Conservation (phyloP, 148 eudicot species). For the Persicaria maculosa region DNA sequence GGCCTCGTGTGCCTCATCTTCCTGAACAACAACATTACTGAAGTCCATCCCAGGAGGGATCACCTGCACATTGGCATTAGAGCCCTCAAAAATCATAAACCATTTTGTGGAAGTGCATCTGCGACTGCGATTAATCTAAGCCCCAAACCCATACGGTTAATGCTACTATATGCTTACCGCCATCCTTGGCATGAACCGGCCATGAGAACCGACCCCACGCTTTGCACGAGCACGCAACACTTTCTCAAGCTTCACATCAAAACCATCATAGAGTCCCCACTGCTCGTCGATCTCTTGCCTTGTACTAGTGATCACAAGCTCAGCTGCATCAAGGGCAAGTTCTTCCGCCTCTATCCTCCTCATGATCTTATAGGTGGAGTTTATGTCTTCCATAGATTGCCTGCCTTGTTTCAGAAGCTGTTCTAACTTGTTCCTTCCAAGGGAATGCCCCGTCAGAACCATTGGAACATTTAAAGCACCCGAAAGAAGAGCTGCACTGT, state of each 20-base stretch:
- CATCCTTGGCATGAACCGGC: slow-evolving; percentile 79
- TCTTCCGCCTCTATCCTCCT: slow-evolving; percentile 82
- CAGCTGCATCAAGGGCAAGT: slow-evolving; percentile 71
- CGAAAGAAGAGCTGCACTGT: slow-evolving; percentile 75
- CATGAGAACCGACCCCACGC: slow-evolving; percentile 65
- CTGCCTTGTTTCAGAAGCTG: slow-evolving; percentile 73
- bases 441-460: slow-evolving; percentile 74
- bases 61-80: slow-evolving; percentile 30
- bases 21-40: slow-evolving; percentile 57
- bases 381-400: slow-evolving; percentile 75
- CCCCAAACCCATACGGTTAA: background rate
- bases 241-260: slow-evolving; percentile 71
- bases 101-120: too few relatives aligned
- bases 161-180: slow-evolving; percentile 31
- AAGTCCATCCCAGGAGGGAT: slow-evolving; percentile 87
- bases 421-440: slow-evolving; percentile 73
- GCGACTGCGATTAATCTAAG: too few relatives aligned
- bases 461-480: slow-evolving; percentile 80
- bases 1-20: slow-evolving; percentile 43
- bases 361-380: slow-evolving; percentile 68
- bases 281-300: slow-evolving; percentile 78
- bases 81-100: too few relatives aligned
- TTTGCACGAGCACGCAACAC: slow-evolving; percentile 69
- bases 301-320: slow-evolving; percentile 73
- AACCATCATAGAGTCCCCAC: slow-evolving; percentile 75